Conservation (phyloP, 345 rosid genomes). For the Citrus australasica region DNA sequence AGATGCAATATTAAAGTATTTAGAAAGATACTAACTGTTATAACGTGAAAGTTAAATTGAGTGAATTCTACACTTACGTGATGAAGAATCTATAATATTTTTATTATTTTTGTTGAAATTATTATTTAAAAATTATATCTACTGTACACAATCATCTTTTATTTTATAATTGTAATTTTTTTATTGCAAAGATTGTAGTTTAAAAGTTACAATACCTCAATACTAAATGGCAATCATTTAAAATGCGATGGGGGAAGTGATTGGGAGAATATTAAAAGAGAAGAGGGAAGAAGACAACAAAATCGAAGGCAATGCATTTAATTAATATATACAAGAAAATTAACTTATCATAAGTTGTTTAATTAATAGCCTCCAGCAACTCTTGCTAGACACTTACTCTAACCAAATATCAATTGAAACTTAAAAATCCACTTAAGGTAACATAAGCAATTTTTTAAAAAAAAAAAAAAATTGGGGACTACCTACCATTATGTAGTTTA, state of each 20-base stretch:
- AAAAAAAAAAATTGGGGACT: neutral
- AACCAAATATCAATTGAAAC: neutral
- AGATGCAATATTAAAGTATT: no score
- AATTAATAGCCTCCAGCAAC: neutral
- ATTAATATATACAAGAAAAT: neutral
- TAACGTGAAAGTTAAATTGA: no score
- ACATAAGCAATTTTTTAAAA: neutral
- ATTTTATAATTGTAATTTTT: no score
- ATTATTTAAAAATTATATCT: no score
- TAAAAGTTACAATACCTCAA: no score
- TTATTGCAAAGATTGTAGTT: no score
- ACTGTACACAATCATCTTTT: no score
- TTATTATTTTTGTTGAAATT: no score
- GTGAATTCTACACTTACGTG: no score
- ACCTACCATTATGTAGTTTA: neutral
- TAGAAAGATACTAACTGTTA: no score
- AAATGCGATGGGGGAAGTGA: neutral
- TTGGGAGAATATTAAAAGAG: neutral
- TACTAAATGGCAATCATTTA: neutral
- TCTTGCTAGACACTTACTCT: neutral
- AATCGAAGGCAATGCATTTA: neutral
- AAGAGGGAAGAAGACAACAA: neutral
- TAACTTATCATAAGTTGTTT: neutral
- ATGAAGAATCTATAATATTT: no score
- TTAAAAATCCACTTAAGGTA: neutral